These are phyloP conservation scores for Stentor roeselii DNA, from an alignment of 73 alveolate genomes.

Conservation along the genomic window DNA sequence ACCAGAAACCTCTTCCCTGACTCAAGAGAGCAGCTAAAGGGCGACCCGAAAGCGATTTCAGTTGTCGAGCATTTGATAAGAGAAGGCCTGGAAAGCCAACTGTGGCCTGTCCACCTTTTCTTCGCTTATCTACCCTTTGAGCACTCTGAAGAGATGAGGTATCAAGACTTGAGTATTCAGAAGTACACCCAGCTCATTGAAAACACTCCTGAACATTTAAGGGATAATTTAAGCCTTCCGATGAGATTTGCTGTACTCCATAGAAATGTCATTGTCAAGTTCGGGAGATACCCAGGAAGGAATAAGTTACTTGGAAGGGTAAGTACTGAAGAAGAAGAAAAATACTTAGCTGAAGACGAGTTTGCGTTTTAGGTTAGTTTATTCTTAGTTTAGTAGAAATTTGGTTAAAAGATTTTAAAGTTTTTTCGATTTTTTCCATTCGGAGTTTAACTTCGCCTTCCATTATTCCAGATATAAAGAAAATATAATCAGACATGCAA, in stretches of 20 bases:
- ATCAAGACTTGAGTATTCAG: neutral
- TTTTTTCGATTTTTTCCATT: neutral
- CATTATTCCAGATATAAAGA: neutral
- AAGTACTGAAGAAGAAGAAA: constrained; percentile 60
- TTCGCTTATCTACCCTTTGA: constrained; percentile 47
- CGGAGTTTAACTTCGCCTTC: neutral
- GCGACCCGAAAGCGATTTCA: constrained; percentile 40
- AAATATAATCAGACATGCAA: neutral
- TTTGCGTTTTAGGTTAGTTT: constrained; percentile 29
- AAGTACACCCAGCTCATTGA: neutral
- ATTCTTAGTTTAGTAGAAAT: neutral
- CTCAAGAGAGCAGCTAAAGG: constrained; percentile 37
- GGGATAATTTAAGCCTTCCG: neutral
- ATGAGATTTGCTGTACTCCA: constrained; percentile 40
- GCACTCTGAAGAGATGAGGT: constrained; percentile 44
- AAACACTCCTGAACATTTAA: constrained; percentile 9
- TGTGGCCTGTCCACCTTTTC: constrained; percentile 26
- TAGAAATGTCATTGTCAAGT: constrained; percentile 37
- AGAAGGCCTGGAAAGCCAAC: constrained; percentile 18
- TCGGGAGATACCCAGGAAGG: constrained; percentile 81
- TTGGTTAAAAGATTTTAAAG: neutral
- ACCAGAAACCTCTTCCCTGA: constrained; percentile 50
- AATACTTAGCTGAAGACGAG: constrained; percentile 41
- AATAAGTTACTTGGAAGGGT: constrained; percentile 64
- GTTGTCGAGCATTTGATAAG: constrained; percentile 30